Base-by-base conservation (phyloP, 2,329 filamentous ascomycete genomes). In the Colletotrichum simmondsii region DNA sequence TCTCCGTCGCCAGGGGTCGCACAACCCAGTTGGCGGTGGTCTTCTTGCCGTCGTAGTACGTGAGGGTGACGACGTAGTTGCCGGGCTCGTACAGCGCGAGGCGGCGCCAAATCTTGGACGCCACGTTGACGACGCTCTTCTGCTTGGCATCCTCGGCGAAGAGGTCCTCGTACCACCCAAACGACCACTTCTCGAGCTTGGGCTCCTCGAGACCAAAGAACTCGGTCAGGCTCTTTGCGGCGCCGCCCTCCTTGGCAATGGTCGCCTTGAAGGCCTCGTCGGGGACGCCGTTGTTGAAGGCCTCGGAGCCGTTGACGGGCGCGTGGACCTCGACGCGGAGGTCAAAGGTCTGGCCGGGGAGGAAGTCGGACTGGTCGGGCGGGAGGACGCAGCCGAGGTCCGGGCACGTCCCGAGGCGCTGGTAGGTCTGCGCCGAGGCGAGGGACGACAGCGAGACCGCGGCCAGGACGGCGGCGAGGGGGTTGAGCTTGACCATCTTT, bases 131-230 rank as follows among this genome's bases (percentile, higher is more conserved):
- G 24, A 95, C 78, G 1, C 92, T 93, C 5, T 93, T 89, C 46
- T 88, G 91, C 24, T 89, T 84, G 4, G 90, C 91, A 77, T 95
- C 94, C 78, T 91, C 85, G 32, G 94, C 94, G 79, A 94, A 97
- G 30, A 95, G 88, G 78, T 97, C 93, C 85, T 96, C 94, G 79
- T 90, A 96, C 93, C 93, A 97, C n/a, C 87, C 88, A 80, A 97
- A 97, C 76, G 91, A 89, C 94, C 94, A 97, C 75, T 87, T 92
- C 86, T 97, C 94, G 19, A 97, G 84, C 80, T 90, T 83, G 24
- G 94, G 92, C 80, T 96, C 93, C 80, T 96, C 93, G 46, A 93
- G 79, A n/a, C 87, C 86, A 84, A 97, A 96, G 83, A 90, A 95
- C 53, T 90, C 84, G 19, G 91, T 85, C 53, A 91, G 90, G 69